Percentiles rank a stretch among this genome's conserved stretches.
Evolutionary conservation across 2,329 filamentous ascomycete genomes (phyloP).

Genomic region (Rachicladosporium sp.): DNA sequence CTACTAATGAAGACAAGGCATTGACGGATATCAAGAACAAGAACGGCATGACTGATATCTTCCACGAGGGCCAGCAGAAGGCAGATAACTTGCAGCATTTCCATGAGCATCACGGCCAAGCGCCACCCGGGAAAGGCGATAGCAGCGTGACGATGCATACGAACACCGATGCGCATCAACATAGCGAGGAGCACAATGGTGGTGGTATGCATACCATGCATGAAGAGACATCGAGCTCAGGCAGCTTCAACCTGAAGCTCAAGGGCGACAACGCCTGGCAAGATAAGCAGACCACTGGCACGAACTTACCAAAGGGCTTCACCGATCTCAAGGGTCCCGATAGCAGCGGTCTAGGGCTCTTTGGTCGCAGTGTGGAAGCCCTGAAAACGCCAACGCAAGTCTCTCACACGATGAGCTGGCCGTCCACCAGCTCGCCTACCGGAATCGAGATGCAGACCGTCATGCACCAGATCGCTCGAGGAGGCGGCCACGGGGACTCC

Average conservation of each 20-base stretch:
- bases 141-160: not conserved
- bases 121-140: not conserved
- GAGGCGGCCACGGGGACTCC: not conserved
- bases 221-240: not conserved
- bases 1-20: not conserved
- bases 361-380: not conserved
- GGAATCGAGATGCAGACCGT: not conserved
- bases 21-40: not conserved
- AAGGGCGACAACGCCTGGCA: not conserved
- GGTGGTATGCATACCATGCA: constrained; percentile 2
- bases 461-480: not conserved
- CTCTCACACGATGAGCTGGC: not conserved
- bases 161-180: not conserved
- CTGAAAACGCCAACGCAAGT: not conserved
- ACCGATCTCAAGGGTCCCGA: not conserved
- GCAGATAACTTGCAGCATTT: not conserved
- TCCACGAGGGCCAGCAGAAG: not conserved
- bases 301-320: not conserved
- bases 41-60: not conserved
- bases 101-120: constrained; percentile 1
- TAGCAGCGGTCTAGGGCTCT: not conserved
- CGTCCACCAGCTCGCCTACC: not conserved
- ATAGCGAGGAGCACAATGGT: constrained; percentile 4
- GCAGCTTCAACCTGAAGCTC: not conserved
- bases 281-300: not conserved